Base-by-base conservation (phyloP, 2,329 filamentous ascomycete species). In the Dactylellina cionopaga region DNA sequence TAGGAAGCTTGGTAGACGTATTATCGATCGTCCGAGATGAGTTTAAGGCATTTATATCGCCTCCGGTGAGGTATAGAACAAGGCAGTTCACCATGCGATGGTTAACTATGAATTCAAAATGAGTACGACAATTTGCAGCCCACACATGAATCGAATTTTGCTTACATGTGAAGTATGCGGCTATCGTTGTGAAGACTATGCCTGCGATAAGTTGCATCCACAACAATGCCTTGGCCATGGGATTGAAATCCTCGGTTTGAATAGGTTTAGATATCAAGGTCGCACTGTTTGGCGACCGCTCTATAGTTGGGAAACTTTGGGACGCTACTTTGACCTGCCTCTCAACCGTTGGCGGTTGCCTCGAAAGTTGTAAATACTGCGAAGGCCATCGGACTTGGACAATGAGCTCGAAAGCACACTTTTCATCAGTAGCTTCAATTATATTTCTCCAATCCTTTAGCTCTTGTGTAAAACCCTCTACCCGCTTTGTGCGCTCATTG, bases 191-290 rank as follows among this genome's bases (percentile, higher is more conserved):
- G 19, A 72, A 72, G 5, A 60, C 59, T 9, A 72, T 60, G 15
- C 68, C 59, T 6, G 59, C 68, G 17, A 72, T 59, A 27, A 72
- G 59, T n/a, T 72, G 68, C 59, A 72, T 72, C 68, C 68, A 72
- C 3, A 65, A 46, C 15, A 65, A 17, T 4, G 59, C 52, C 31
- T 59, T 72, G 31, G 54, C 54, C 37, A 72, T 59, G 4, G 59
- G 54, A 24, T 49, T 47, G 10, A 46, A 59, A 6, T 59, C 51
- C 17, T 65, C 52, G 4, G 10, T 11, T 15, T 33, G 17, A 33
- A 10, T 17, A 11, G 35, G 35, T 35, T 35, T 25, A 4, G 39
- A 37, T 10, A 9, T 22, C 5, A 19, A 22, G 10, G 43, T 47
- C 4, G 35, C 27, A 31, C 15, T 52, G 10, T 25, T 24, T 5